phyloP scores from a whole-genome alignment of 352 stramenopile genomes.

The Discostella stelligera region DNA sequence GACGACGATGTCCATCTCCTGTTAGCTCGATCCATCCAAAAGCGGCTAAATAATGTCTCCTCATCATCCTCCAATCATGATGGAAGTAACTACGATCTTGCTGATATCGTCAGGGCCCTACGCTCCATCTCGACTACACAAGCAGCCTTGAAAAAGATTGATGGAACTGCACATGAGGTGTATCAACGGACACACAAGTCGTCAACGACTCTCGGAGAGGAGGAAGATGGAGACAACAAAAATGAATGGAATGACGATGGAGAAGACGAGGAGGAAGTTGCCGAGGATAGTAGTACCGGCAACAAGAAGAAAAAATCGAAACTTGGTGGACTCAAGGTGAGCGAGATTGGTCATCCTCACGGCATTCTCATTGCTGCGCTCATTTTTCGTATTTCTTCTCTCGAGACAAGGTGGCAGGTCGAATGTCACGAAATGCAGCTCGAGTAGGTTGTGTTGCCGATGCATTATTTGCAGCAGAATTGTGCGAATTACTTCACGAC shows the following conservation, averaged over 20 bases:
- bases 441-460: slow-evolving; percentile 62
- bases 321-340: slow-evolving; percentile 27
- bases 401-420: slow-evolving; percentile 41
- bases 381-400: too few species aligned
- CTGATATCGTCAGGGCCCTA: slow-evolving; percentile 25
- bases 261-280: slow-evolving; percentile 4
- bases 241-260: slow-evolving; percentile 6
- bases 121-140: slow-evolving; percentile 36
- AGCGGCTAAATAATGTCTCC: slow-evolving; percentile 7
- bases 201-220: slow-evolving; percentile 34
- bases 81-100: slow-evolving; percentile 13
- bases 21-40: slow-evolving; percentile 29
- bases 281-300: neutral
- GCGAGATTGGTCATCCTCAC: too few species aligned
- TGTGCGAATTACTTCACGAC: slow-evolving; percentile 54
- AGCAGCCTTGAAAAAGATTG: slow-evolving; percentile 47
- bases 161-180: slow-evolving; percentile 64
- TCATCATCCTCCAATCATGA: neutral
- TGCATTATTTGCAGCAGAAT: slow-evolving; percentile 68
- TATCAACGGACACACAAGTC: slow-evolving; percentile 75
- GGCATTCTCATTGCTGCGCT: too few species aligned
- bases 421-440: slow-evolving; percentile 66
- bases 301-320: neutral
- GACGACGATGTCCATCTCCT: slow-evolving; percentile 21
- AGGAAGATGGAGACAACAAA: slow-evolving; percentile 1